A percentile compares a stretch with the other conserved stretches of the same genome.
Evolutionary conservation across 257 asterid genomes (phyloP).

Genomic region (Nicotiana attenuata): DNA sequence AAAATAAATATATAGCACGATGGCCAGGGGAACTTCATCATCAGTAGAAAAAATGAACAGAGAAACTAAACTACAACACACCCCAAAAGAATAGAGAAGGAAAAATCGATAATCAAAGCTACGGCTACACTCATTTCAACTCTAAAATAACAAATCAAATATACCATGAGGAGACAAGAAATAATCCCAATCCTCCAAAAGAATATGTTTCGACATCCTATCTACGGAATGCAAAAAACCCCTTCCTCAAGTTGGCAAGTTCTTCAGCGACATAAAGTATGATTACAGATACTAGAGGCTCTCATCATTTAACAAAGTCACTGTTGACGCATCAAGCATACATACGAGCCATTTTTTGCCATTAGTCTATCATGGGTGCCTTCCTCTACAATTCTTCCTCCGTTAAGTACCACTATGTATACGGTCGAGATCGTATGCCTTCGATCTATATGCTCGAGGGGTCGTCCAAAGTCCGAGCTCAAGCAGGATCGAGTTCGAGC

Average conservation of each 20-base stretch:
- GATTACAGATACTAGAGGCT: too few relatives aligned
- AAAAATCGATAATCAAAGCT: background rate
- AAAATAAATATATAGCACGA: background rate
- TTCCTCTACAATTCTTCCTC: slow-evolving; percentile 88
- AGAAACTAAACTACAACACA: too few relatives aligned
- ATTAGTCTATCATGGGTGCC: slow-evolving; percentile 69
- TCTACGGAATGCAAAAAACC: too few relatives aligned
- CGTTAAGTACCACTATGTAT: slow-evolving; percentile 83
- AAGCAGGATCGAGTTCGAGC: too few relatives aligned
- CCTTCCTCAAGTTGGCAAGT: background rate
- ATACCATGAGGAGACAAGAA: background rate
- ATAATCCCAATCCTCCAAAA: background rate
- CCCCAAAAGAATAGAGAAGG: too few relatives aligned
- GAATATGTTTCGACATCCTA: background rate
- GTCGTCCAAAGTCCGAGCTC: too few relatives aligned
- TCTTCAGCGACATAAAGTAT: too few relatives aligned
- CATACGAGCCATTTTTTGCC: slow-evolving; percentile 76
- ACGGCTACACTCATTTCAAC: background rate
- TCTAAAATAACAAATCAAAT: background rate
- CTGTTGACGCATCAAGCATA: slow-evolving; percentile 78
- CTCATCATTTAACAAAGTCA: slow-evolving; percentile 45
- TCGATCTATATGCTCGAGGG: too few relatives aligned
- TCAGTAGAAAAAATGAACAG: background rate
- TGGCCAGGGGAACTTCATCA: background rate
- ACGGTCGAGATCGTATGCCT: too few relatives aligned